These are phyloP conservation scores for Aureobasidium sp. DNA, from an alignment of 2,329 filamentous ascomycete species.

Conservation along the genomic window DNA sequence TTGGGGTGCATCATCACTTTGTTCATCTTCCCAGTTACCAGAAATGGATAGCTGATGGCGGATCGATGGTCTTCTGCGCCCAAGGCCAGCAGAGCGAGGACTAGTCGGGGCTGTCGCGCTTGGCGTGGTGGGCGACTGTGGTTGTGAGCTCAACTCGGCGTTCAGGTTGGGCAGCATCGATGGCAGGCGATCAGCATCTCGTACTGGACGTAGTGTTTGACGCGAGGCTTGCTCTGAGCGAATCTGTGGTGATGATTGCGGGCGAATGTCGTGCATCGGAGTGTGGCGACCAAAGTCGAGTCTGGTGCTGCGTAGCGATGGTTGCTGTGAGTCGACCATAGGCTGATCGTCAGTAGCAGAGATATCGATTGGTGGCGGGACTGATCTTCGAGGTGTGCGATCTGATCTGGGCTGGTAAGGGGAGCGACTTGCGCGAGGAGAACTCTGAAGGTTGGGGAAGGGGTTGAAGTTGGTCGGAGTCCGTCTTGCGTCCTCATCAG, in stretches of 20 bases:
- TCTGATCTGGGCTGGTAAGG: conserved; percentile 28
- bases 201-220: conserved; percentile 58
- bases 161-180: conserved; percentile 70
- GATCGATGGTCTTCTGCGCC: conserved; percentile 72
- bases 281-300: conserved; percentile 9
- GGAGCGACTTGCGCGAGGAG: neutral
- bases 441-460: conserved; percentile 6
- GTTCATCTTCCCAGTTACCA: conserved; percentile 70
- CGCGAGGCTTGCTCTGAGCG: conserved; percentile 23
- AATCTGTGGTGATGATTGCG: conserved; percentile 25
- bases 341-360: conserved; percentile 38
- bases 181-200: conserved; percentile 73
- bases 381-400: conserved; percentile 50
- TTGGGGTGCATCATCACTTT: conserved; percentile 74
- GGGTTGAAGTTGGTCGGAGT: neutral
- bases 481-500: conserved; percentile 14
- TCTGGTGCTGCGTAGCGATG: neutral
- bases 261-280: conserved; percentile 17
- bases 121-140: conserved; percentile 83
- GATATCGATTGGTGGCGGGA: conserved; percentile 81
- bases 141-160: conserved; percentile 71
- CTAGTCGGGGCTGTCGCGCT: conserved; percentile 53
- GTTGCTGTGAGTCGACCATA: neutral
- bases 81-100: conserved; percentile 41
- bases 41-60: conserved; percentile 80